These are phyloP conservation scores for Crucibulum laeve DNA, from an alignment of 768 basidiomycete genomes.

Conservation along the genomic window DNA sequence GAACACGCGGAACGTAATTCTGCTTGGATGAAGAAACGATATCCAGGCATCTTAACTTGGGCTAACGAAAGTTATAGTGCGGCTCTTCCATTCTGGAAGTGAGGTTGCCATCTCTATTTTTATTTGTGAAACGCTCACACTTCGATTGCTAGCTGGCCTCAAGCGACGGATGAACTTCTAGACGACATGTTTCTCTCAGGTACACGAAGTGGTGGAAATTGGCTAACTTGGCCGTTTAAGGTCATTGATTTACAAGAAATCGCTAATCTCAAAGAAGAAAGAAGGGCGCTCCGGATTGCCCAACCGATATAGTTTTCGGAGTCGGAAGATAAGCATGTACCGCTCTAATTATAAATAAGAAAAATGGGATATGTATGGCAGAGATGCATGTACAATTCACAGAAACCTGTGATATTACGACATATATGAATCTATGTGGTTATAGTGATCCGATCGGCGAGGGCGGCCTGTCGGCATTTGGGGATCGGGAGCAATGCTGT, in stretches of 20 bases:
- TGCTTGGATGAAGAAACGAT: constrained; percentile 52
- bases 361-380: too few relatives aligned
- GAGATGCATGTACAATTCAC: too few relatives aligned
- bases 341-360: too few relatives aligned
- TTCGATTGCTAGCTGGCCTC: constrained; percentile 56
- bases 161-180: constrained; percentile 47
- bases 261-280: constrained; percentile 36
- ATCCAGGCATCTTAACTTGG: constrained; percentile 45
- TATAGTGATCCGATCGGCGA: too few relatives aligned
- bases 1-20: constrained; percentile 36
- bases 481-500: too few relatives aligned
- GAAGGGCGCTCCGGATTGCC: background rate
- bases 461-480: too few relatives aligned
- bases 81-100: constrained; percentile 50
- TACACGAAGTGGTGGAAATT: constrained; percentile 56
- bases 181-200: constrained; percentile 51
- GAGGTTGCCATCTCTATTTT: constrained; percentile 10
- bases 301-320: too few relatives aligned
- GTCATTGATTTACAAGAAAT: constrained; percentile 44
- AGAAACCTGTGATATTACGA: too few relatives aligned
- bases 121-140: background rate
- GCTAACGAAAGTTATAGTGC: constrained; percentile 50
- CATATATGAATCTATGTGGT: too few relatives aligned
- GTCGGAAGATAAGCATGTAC: too few relatives aligned
- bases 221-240: constrained; percentile 61